A percentile compares a stretch with the other conserved stretches of the same genome.
phyloP scores from a whole-genome alignment of 2,329 filamentous ascomycete species.

The Epichloe sylvatica region DNA sequence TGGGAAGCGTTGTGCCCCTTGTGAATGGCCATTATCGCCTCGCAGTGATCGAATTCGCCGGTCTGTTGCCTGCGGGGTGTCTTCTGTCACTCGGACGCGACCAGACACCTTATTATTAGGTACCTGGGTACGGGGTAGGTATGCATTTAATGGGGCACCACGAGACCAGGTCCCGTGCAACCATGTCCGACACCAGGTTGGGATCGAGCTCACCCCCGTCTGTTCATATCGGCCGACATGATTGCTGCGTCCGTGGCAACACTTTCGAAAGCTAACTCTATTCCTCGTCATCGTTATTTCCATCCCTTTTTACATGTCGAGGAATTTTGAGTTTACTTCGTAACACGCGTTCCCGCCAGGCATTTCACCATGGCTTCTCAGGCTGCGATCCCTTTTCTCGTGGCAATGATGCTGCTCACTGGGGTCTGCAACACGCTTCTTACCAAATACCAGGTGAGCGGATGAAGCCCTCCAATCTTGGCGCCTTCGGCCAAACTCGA shows the following conservation, averaged over 20 bases:
- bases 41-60: too few relatives aligned
- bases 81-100: too few relatives aligned
- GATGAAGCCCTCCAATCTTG: not conserved
- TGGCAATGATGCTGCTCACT: slow-evolving; percentile 92
- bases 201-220: not conserved
- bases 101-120: too few relatives aligned
- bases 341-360: not conserved
- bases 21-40: too few relatives aligned
- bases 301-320: not conserved
- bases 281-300: not conserved
- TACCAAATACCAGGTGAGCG: slow-evolving; percentile 79
- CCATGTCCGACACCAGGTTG: not conserved
- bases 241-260: not conserved
- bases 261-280: not conserved
- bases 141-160: not conserved
- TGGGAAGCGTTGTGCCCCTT: too few relatives aligned
- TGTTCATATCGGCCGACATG: not conserved
- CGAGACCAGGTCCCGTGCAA: not conserved
- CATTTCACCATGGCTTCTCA: slow-evolving; percentile 48
- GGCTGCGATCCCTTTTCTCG: slow-evolving; percentile 66
- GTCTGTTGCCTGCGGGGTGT: too few relatives aligned
- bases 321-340: not conserved
- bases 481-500: not conserved
- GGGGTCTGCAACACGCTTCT: slow-evolving; percentile 94
- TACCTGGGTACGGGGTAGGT: too few relatives aligned